Percentiles rank a stretch among this genome's conserved stretches.
These are phyloP conservation scores for Talaromyces verruculosus DNA, from an alignment of 2,329 filamentous ascomycete species.

Conservation along the genomic window DNA sequence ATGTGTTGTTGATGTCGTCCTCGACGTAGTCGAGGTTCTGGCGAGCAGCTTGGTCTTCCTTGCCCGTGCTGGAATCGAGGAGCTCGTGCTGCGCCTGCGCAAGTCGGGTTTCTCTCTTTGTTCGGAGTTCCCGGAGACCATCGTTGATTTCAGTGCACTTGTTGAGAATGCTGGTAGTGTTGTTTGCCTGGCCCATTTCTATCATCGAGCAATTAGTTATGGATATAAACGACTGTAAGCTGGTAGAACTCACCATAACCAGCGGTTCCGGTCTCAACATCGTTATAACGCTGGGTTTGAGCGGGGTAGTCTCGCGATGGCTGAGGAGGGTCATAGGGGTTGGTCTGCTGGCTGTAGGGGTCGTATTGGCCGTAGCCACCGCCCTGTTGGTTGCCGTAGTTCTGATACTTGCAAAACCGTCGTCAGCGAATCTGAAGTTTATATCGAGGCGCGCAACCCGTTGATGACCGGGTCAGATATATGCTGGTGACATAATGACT, in stretches of 20 bases:
- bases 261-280: conserved; percentile 37
- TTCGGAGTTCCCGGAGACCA: conserved; percentile 72
- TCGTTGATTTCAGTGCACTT: conserved; percentile 78
- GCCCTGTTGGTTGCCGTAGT: conserved; percentile 29
- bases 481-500: neutral
- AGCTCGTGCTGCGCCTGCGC: conserved; percentile 67
- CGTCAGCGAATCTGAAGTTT: conserved; percentile 6
- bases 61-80: conserved; percentile 71
- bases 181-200: conserved; percentile 47
- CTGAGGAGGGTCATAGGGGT: conserved; percentile 32
- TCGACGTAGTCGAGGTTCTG: conserved; percentile 71
- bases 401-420: neutral
- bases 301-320: conserved; percentile 18
- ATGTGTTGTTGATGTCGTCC: conserved; percentile 77
- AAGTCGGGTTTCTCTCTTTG: conserved; percentile 49
- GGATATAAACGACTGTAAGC: neutral
- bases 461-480: neutral
- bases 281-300: conserved; percentile 24
- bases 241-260: conserved; percentile 36
- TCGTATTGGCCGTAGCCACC: conserved; percentile 58
- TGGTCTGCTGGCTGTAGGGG: conserved; percentile 49
- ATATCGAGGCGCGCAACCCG: neutral
- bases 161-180: conserved; percentile 71
- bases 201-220: conserved; percentile 22
- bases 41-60: conserved; percentile 63